Conservation (phyloP, 306 rosid genomes). For the Purshia tridentata region DNA sequence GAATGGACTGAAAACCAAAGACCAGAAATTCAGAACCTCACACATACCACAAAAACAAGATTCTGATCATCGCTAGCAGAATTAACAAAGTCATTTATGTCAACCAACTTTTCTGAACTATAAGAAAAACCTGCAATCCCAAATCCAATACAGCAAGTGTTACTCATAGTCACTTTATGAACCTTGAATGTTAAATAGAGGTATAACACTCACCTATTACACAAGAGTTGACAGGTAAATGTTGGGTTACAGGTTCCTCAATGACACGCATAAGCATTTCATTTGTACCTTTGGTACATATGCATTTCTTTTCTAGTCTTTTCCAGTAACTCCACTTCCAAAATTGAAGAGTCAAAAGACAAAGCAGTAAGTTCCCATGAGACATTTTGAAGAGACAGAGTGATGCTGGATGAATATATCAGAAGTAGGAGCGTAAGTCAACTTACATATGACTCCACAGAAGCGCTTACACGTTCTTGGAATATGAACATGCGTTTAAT, state of each 20-base stretch:
- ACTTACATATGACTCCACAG: slow-evolving; percentile 41
- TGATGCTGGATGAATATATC: background rate
- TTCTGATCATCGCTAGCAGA: slow-evolving; percentile 1
- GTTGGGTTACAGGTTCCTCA: slow-evolving; percentile 27
- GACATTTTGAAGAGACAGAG: background rate
- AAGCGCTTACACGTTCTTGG: slow-evolving; percentile 37
- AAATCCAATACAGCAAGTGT: too few species aligned
- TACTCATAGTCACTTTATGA: too few species aligned
- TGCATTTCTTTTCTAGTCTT: slow-evolving; percentile 30
- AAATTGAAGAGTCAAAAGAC: background rate
- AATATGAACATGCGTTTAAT: slow-evolving; percentile 38
- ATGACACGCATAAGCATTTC: slow-evolving; percentile 32
- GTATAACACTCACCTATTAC: slow-evolving; percentile 24
- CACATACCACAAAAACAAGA: slow-evolving; percentile 38
- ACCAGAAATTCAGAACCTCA: background rate
- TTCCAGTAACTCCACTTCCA: slow-evolving; percentile 35
- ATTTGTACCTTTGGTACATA: slow-evolving; percentile 29
- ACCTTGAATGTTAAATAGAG: background rate
- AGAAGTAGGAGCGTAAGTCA: background rate
- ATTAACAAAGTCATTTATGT: slow-evolving; percentile 26
- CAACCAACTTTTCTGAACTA: slow-evolving; percentile 33
- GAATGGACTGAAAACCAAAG: background rate
- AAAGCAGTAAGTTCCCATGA: background rate
- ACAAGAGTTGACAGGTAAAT: slow-evolving; percentile 29
- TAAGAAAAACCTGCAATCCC: slow-evolving; percentile 37